Percentiles rank a stretch among this genome's conserved stretches.
phyloP scores from a whole-genome alignment of 1,284 basidiomycete genomes.

The Porodaedalea pini region DNA sequence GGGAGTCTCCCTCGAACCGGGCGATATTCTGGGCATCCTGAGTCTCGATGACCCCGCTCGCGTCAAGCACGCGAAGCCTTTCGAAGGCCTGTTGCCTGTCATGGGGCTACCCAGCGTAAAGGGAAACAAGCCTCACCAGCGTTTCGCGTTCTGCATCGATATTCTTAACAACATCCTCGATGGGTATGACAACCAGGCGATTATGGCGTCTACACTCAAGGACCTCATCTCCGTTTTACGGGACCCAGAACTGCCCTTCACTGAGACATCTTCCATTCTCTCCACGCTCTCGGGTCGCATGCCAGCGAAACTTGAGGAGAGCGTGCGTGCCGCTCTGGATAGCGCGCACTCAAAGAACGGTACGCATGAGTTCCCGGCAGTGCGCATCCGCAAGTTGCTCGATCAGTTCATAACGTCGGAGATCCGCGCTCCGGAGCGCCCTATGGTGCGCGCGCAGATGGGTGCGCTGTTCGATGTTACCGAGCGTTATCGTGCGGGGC shows the following conservation, averaged over 20 bases:
- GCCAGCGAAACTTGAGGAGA: slow-evolving; percentile 88
- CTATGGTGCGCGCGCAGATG: slow-evolving; percentile 75
- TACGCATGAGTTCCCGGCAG: slow-evolving; percentile 81
- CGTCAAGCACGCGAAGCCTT: slow-evolving; percentile 98
- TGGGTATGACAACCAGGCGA: slow-evolving; percentile 90
- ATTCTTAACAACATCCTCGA: slow-evolving; percentile 91
- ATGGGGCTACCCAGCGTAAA: slow-evolving; percentile 85
- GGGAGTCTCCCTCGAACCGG: slow-evolving; percentile 94
- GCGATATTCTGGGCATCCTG: slow-evolving; percentile 96
- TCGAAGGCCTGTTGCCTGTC: slow-evolving; percentile 86
- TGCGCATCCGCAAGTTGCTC: slow-evolving; percentile 77
- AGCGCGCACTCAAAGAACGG: slow-evolving; percentile 66
- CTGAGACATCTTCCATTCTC: slow-evolving; percentile 81
- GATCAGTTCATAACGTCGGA: slow-evolving; percentile 85
- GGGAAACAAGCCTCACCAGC: slow-evolving; percentile 91
- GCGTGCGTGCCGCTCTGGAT: slow-evolving; percentile 79
- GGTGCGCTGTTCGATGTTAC: slow-evolving; percentile 73
- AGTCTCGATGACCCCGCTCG: slow-evolving; percentile 95
- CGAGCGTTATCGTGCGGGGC: slow-evolving; percentile 78
- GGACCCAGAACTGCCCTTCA: slow-evolving; percentile 87
- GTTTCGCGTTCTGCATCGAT: slow-evolving; percentile 72
- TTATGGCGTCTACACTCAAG: slow-evolving; percentile 81
- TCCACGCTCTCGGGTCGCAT: slow-evolving; percentile 92
- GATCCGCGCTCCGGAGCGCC: slow-evolving; percentile 73
- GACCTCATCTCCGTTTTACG: slow-evolving; percentile 77